Percentiles rank a stretch among this genome's conserved stretches.
These are phyloP conservation scores for Globisporangium iwayamae DNA, from an alignment of 352 stramenopile species.

Conservation along the genomic window DNA sequence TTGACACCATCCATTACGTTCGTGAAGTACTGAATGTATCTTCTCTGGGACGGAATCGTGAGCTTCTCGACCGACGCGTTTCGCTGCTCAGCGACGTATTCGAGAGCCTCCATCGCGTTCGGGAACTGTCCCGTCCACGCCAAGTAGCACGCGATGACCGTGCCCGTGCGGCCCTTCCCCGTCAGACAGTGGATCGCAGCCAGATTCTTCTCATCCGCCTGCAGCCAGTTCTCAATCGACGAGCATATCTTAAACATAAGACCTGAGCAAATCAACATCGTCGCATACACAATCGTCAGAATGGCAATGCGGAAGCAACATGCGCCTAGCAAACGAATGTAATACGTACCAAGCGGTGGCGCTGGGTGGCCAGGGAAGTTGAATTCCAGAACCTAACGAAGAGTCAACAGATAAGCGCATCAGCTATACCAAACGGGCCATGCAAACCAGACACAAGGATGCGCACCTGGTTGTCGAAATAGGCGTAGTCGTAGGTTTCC, in stretches of 20 bases:
- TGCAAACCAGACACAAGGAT: neutral
- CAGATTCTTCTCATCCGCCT: conserved; percentile 94
- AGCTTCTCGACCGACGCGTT: conserved; percentile 88
- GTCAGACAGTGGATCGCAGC: conserved; percentile 97
- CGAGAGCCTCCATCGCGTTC: conserved; percentile 90
- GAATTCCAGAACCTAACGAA: conserved; percentile 88
- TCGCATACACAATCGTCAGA: neutral
- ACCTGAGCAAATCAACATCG: conserved; percentile 22
- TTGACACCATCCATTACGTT: conserved; percentile 97
- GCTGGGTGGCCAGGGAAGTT: conserved; percentile 96
- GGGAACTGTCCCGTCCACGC: conserved; percentile 93
- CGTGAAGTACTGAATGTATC: conserved; percentile 97
- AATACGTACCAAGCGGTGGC: conserved; percentile 85
- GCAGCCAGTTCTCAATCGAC: conserved; percentile 96
- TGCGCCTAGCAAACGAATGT: neutral
- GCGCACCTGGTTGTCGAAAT: conserved; percentile 92
- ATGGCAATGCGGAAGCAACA: neutral
- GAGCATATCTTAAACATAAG: conserved; percentile 97
- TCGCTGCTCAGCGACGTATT: conserved; percentile 91
- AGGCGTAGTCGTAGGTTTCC: conserved; percentile 93
- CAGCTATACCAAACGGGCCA: too few species aligned
- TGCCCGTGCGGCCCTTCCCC: conserved; percentile 93
- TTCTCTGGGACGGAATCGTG: conserved; percentile 95
- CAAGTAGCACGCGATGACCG: conserved; percentile 94
- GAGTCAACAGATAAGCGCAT: neutral